These are phyloP conservation scores for Oryza glumipatula DNA, from an alignment of 176 grass and related monocot species.

Conservation along the genomic window DNA sequence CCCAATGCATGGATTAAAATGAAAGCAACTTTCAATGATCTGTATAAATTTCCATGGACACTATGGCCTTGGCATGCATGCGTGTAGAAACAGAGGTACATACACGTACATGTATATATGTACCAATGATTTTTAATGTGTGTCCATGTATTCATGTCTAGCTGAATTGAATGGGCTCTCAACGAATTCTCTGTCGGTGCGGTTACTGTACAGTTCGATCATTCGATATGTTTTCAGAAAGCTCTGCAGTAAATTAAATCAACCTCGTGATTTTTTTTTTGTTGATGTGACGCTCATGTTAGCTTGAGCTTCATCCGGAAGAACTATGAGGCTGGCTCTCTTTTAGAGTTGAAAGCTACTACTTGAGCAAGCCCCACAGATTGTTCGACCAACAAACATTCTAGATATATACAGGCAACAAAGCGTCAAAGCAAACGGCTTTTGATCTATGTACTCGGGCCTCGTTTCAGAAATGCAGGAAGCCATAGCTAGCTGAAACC, in stretches of 20 bases:
- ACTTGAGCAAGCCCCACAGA: constrained; percentile 33
- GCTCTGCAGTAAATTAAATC: constrained; percentile 15
- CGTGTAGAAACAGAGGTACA: background rate
- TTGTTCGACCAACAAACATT: constrained; percentile 31
- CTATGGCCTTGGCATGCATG: background rate
- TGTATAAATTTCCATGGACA: constrained; percentile 7
- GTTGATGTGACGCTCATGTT: background rate
- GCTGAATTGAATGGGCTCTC: constrained; percentile 33
- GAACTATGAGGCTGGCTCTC: background rate
- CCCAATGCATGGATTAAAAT: constrained; percentile 8
- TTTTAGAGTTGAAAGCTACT: constrained; percentile 22
- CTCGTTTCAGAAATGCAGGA: background rate
- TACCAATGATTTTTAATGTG: constrained; percentile 16
- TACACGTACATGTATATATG: background rate
- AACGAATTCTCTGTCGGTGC: constrained; percentile 41
- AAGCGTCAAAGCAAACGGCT: background rate
- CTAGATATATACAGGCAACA: background rate
- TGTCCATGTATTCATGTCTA: constrained; percentile 38
- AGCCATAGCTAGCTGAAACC: background rate
- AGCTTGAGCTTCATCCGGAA: constrained; percentile 39
- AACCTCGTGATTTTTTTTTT: background rate
- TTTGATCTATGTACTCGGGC: background rate
- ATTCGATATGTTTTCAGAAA: background rate
- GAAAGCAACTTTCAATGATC: constrained; percentile 1
- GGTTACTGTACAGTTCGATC: constrained; percentile 18